Evolutionary conservation across 202 grass and related monocot genomes (phyloP).

Genomic region (Eragrostis tef): DNA sequence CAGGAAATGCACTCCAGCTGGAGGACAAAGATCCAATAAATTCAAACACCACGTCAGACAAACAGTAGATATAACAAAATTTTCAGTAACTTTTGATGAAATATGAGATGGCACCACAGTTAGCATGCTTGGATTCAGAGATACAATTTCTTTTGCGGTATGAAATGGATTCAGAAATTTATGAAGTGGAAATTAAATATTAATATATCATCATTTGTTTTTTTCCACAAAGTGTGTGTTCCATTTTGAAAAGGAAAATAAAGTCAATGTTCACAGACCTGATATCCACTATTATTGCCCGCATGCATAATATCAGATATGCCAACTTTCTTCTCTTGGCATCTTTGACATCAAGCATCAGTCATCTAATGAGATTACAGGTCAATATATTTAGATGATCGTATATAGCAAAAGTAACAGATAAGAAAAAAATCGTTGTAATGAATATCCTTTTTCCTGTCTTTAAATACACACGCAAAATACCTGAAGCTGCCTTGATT

Average conservation of each 20-base stretch:
- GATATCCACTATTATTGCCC: constrained; percentile 79
- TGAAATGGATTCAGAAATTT: too few species aligned
- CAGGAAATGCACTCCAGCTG: constrained; percentile 88
- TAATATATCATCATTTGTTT: neutral
- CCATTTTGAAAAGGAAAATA: neutral
- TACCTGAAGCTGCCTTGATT: constrained; percentile 73
- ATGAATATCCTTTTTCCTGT: constrained; percentile 1
- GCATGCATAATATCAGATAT: constrained; percentile 79
- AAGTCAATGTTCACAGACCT: constrained; percentile 54
- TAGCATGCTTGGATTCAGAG: neutral
- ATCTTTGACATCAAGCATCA: constrained; percentile 72
- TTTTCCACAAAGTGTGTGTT: neutral
- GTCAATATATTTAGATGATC: constrained; percentile 18
- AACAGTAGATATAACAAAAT: neutral
- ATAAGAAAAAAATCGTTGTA: neutral
- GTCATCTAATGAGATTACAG: constrained; percentile 73
- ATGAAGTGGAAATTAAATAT: too few species aligned
- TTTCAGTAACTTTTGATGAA: too few species aligned
- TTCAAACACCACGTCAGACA: neutral
- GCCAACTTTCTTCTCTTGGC: constrained; percentile 76
- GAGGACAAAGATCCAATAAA: neutral
- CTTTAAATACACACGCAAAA: constrained; percentile 17
- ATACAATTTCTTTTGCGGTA: too few species aligned
- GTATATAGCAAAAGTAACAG: neutral
- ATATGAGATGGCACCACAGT: too few species aligned